Evolutionary conservation across 2,329 filamentous ascomycete species (phyloP).

Genomic region (Didymella arachidicola): DNA sequence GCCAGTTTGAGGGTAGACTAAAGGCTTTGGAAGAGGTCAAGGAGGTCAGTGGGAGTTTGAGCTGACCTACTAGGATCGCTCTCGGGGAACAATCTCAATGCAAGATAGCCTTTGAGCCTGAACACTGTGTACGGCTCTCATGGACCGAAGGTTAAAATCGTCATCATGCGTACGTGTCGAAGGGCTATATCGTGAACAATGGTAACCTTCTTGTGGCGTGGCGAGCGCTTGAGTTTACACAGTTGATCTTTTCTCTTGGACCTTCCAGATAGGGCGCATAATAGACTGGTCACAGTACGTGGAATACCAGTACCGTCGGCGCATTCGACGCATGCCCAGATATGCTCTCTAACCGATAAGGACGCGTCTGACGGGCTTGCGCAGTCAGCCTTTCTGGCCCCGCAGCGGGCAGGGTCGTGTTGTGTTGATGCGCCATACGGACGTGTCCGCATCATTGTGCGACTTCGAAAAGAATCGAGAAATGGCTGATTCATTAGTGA

Average conservation of each 20-base stretch:
- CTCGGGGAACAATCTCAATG: not conserved
- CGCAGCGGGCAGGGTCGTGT: not conserved
- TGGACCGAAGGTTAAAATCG: not conserved
- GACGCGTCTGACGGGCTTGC: not conserved
- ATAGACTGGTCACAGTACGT: not conserved
- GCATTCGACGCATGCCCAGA: not conserved
- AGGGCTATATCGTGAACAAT: not conserved
- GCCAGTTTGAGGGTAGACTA: conserved; percentile 33
- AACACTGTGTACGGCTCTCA: not conserved
- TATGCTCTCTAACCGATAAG: not conserved
- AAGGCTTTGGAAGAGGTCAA: conserved; percentile 50
- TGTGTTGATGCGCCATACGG: not conserved
- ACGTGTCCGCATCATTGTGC: not conserved
- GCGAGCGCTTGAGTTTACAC: not conserved
- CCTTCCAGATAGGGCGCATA: not conserved
- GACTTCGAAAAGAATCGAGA: not conserved
- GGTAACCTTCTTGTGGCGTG: not conserved
- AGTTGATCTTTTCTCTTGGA: not conserved
- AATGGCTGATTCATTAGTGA: not conserved
- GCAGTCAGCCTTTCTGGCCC: not conserved
- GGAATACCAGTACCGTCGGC: not conserved
- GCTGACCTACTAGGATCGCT: conserved; percentile 1
- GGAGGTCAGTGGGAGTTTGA: conserved; percentile 41
- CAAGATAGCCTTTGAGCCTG: not conserved
- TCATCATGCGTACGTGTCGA: not conserved